Base-by-base conservation (phyloP, 1,284 basidiomycete species). In the Mycena citricolor region DNA sequence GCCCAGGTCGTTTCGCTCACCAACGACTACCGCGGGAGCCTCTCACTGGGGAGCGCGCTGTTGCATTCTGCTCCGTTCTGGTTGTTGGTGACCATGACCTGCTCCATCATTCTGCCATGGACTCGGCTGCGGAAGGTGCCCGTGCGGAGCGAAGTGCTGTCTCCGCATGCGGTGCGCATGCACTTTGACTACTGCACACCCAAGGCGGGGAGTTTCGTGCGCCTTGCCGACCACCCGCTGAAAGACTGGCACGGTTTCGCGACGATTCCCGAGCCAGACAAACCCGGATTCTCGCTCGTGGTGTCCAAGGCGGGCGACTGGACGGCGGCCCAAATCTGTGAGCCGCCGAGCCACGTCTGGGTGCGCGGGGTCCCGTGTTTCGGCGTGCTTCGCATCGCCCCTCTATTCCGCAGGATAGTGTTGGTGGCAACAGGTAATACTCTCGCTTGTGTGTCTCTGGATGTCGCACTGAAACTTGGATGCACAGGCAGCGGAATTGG, bases 191-290 rank as follows among this genome's bases (percentile, higher is more conserved):
- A 80, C 54, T 28, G 60, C 20, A 77, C 73, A 0, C 74, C 79
- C 8, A 67, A 68, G 36, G 62, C 79, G 32, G 78, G 78, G 19
- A 76, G 72, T 56, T 78, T 77, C 58, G 71, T 71, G 16, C 71
- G 77, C 41, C 64, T 82, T 47, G 77, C 78, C 2, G 68, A 72
- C 21, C 66, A 64, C 45, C 79, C 79, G 12, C 64, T 79, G 32
- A n/a, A 71, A 26, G 79, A 82, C 60, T 82, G 79, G 79, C 79
- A 81, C 47, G 73, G 73, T 8, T 81, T 82, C 55, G 79, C 78
- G 3, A 78, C 75, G 11, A 67, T 79, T 24, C 64, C 72, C 3
- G 71, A 72, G 38, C 76, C 76, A 10, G 72, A 73, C 17, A 69
- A 71, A 57, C 65, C 65, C 26, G 79, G 78, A 0, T 82, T 73